These are phyloP conservation scores for Calycina herbarum DNA, from an alignment of 2,329 filamentous ascomycete species.

Conservation along the genomic window DNA sequence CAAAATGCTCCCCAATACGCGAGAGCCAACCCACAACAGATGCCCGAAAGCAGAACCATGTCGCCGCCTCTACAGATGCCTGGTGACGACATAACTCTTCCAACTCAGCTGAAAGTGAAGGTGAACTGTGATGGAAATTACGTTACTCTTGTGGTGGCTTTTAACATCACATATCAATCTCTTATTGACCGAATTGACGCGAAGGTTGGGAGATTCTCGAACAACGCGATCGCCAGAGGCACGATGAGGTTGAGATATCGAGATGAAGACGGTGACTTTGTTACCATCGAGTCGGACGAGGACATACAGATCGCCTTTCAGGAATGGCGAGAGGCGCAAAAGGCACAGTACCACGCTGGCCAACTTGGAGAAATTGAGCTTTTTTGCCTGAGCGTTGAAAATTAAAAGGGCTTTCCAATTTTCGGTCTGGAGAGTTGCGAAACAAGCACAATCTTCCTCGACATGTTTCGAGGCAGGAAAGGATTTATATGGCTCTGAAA, in stretches of 20 bases:
- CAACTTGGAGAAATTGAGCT: constrained; percentile 88
- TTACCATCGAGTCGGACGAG: constrained; percentile 92
- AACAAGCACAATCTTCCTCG: constrained; percentile 1
- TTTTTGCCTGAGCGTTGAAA: constrained; percentile 62
- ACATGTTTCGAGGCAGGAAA: constrained; percentile 9
- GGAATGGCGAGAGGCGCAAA: constrained; percentile 82
- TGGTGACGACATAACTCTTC: constrained; percentile 51
- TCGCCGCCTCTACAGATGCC: constrained; percentile 46
- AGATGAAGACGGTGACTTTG: constrained; percentile 89
- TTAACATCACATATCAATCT: constrained; percentile 92
- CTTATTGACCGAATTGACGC: constrained; percentile 94
- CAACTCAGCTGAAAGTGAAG: constrained; percentile 88
- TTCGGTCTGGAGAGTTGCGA: constrained; percentile 4
- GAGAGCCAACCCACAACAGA: constrained; percentile 35
- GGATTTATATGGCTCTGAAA: constrained; percentile 17
- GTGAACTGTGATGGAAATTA: constrained; percentile 92
- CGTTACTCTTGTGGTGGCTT: constrained; percentile 92
- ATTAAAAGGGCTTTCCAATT: constrained; percentile 21
- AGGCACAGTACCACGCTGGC: constrained; percentile 60
- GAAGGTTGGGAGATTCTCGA: constrained; percentile 85
- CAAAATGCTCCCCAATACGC: constrained; percentile 35
- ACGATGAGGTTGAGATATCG: constrained; percentile 85
- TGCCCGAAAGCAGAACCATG: constrained; percentile 40
- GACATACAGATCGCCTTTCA: constrained; percentile 95
- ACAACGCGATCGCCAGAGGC: constrained; percentile 77